These are phyloP conservation scores for Boletus rubroflammeus DNA, from an alignment of 768 basidiomycete genomes.

Conservation along the genomic window DNA sequence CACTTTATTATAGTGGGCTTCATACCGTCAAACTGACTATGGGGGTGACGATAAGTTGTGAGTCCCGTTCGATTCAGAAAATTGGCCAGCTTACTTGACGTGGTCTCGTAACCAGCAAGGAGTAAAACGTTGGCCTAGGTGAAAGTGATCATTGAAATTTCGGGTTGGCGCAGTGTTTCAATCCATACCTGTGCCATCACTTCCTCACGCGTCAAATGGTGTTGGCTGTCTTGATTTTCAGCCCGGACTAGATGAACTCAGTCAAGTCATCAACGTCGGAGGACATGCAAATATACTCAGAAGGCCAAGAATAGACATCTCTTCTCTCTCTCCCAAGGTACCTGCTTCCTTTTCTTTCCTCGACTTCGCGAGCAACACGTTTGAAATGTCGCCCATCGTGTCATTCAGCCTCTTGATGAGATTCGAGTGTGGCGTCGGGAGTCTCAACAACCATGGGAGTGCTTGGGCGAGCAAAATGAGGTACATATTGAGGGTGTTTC, in stretches of 20 bases:
- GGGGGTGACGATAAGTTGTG: neutral
- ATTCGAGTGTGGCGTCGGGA: slow-evolving; percentile 33
- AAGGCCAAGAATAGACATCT: slow-evolving; percentile 38
- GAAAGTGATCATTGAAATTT: neutral
- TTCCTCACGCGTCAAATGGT: slow-evolving; percentile 40
- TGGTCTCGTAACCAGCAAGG: slow-evolving; percentile 41
- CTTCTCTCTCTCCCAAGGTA: slow-evolving; percentile 27
- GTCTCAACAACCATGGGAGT: slow-evolving; percentile 31
- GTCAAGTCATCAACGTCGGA: neutral
- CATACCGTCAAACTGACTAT: slow-evolving; percentile 14
- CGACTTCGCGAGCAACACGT: slow-evolving; percentile 30
- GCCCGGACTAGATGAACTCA: slow-evolving; percentile 33
- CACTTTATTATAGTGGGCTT: too few relatives aligned
- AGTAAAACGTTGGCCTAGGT: slow-evolving; percentile 37
- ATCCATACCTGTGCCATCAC: slow-evolving; percentile 32
- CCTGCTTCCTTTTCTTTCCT: slow-evolving; percentile 25
- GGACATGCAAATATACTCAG: slow-evolving; percentile 24
- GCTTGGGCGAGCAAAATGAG: slow-evolving; percentile 25
- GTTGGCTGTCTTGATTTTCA: slow-evolving; percentile 27
- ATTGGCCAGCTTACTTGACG: slow-evolving; percentile 29
- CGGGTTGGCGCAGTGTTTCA: neutral
- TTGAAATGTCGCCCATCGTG: slow-evolving; percentile 35
- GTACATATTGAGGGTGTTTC: slow-evolving; percentile 1
- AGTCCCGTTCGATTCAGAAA: neutral
- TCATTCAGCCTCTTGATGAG: slow-evolving; percentile 26